Percentiles rank a stretch among this genome's conserved stretches.
Conservation (phyloP, 1,284 basidiomycete species). For the Irpex sp. region DNA sequence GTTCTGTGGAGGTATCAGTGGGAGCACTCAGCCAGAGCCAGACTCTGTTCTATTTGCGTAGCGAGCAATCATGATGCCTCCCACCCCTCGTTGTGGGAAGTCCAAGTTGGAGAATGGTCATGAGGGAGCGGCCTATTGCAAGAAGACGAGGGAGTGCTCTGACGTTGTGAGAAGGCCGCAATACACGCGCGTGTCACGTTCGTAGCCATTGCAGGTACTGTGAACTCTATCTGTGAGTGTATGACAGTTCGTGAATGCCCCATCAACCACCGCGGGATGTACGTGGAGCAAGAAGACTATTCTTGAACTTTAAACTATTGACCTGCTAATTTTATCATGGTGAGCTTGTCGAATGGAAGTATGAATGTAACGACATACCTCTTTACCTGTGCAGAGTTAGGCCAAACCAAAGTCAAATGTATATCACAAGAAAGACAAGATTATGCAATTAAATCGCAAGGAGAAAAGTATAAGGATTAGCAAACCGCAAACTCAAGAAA, state of each 20-base stretch:
- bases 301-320: too few species aligned
- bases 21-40: background rate
- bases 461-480: conserved; percentile 53
- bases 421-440: too few species aligned
- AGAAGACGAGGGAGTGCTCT: background rate
- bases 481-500: too few species aligned
- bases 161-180: background rate
- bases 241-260: too few species aligned
- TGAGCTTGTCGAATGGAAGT: too few species aligned
- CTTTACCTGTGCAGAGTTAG: too few species aligned
- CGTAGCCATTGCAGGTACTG: background rate
- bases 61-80: background rate
- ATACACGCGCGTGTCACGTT: background rate
- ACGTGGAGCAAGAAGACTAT: too few species aligned
- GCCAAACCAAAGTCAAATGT: too few species aligned
- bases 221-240: background rate
- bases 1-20: background rate
- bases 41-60: background rate
- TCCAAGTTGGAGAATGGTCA: too few species aligned
- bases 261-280: too few species aligned
- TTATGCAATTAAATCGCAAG: background rate
- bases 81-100: background rate
- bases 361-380: too few species aligned
- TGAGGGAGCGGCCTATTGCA: background rate
- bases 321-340: too few species aligned